These are phyloP conservation scores for Solanum lignicaule DNA, from an alignment of 257 asterid species.

Conservation along the genomic window DNA sequence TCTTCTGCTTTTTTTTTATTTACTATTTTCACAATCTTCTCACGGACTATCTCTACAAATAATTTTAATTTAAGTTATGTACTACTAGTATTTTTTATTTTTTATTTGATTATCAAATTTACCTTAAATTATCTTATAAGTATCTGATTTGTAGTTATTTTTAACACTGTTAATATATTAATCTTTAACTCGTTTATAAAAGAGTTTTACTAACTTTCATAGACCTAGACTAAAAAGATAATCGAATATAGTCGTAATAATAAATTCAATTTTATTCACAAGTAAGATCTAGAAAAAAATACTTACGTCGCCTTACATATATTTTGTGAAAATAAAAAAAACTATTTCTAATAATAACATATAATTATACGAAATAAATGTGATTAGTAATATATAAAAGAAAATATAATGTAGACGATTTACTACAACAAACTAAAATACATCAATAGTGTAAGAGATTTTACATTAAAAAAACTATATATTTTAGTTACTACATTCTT, in stretches of 20 bases:
- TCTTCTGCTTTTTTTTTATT: not conserved
- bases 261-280: too few relatives aligned
- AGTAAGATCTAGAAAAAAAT: not conserved
- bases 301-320: too few relatives aligned
- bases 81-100: not conserved
- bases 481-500: not conserved
- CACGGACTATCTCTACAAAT: not conserved
- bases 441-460: too few relatives aligned
- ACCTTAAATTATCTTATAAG: not conserved
- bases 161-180: not conserved
- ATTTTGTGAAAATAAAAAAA: too few relatives aligned
- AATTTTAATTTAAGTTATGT: not conserved
- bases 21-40: not conserved
- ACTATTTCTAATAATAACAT: too few relatives aligned
- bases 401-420: not conserved
- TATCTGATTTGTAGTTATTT: not conserved
- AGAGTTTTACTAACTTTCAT: not conserved
- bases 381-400: not conserved
- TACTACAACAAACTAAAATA: not conserved
- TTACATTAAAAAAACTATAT: not conserved
- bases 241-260: not conserved
- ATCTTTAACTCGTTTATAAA: not conserved
- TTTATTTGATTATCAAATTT: not conserved
- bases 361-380: not conserved
- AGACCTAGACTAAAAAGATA: too few relatives aligned